phyloP scores from a whole-genome alignment of 805 yeast genomes.

The Metschnikowia continentalis region DNA sequence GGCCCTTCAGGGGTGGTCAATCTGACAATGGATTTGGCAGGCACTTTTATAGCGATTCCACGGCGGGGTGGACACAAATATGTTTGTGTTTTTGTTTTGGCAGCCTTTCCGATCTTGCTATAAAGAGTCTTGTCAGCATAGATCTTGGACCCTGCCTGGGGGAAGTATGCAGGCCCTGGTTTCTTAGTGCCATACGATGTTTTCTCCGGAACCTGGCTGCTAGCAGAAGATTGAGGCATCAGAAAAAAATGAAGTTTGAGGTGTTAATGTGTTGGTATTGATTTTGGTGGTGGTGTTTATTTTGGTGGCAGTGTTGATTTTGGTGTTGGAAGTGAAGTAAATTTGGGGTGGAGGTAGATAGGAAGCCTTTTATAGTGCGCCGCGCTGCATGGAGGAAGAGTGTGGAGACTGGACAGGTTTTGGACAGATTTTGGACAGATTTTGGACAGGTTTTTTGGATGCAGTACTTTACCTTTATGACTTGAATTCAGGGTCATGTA shows the following conservation, averaged over 20 bases:
- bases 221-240: conserved; percentile 9
- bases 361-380: too few species aligned
- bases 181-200: conserved; percentile 35
- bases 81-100: conserved; percentile 40
- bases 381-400: too few species aligned
- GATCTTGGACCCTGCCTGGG: conserved; percentile 50
- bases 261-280: background rate
- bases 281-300: too few species aligned
- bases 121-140: conserved; percentile 49
- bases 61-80: conserved; percentile 50
- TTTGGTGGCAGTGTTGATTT: too few species aligned
- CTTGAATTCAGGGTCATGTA: too few species aligned
- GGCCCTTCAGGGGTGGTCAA: conserved; percentile 66
- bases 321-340: too few species aligned
- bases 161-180: conserved; percentile 56
- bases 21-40: conserved; percentile 55
- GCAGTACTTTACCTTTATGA: too few species aligned
- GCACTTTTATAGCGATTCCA: conserved; percentile 61
- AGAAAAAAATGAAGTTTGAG: too few species aligned
- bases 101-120: conserved; percentile 39
- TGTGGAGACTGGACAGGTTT: too few species aligned
- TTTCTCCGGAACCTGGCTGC: conserved; percentile 27
- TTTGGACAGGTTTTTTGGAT: too few species aligned
- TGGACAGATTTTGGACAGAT: too few species aligned
- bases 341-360: too few species aligned